These are phyloP conservation scores for Solanum pimpinellifolium DNA, from an alignment of 257 asterid genomes.

Conservation along the genomic window DNA sequence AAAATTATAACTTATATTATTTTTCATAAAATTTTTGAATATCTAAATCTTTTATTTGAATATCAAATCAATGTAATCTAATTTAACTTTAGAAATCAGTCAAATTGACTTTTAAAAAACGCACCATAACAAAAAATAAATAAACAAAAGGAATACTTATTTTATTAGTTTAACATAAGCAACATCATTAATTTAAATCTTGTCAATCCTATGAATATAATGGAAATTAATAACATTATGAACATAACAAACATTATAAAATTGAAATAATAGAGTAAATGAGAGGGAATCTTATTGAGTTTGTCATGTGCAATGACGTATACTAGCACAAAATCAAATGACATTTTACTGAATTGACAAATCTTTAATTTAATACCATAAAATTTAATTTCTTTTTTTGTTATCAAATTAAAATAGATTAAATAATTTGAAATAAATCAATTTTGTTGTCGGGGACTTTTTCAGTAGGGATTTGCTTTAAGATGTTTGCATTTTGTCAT, in stretches of 20 bases:
- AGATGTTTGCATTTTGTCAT: background rate
- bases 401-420: too few relatives aligned
- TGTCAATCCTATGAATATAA: background rate
- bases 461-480: background rate
- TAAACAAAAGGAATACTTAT: too few relatives aligned
- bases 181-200: background rate
- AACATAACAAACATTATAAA: background rate
- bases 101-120: accelerated
- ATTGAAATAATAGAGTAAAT: background rate
- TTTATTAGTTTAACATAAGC: background rate
- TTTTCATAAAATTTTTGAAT: too few relatives aligned
- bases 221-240: background rate
- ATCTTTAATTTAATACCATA: background rate
- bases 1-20: too few relatives aligned
- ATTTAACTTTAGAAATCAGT: too few relatives aligned
- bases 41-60: too few relatives aligned
- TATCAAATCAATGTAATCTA: too few relatives aligned
- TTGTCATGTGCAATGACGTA: background rate
- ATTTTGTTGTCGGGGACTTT: background rate
- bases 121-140: background rate
- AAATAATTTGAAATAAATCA: background rate
- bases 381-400: accelerated
- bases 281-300: background rate
- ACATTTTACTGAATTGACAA: background rate
- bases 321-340: background rate